A percentile compares a stretch with the other conserved stretches of the same genome.
phyloP scores from a whole-genome alignment of 1,139 yeast species.

The Candida sanyaensis region DNA sequence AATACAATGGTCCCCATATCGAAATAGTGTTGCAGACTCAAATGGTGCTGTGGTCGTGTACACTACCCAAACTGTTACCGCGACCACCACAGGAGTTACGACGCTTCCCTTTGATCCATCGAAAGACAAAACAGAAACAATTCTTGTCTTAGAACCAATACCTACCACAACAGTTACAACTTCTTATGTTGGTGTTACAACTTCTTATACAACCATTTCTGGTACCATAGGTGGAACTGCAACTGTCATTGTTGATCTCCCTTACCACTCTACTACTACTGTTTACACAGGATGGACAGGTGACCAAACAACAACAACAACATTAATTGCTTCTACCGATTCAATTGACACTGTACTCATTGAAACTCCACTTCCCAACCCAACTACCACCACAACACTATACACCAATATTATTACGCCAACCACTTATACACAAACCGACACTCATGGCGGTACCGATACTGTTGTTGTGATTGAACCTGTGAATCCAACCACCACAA shows the following conservation, averaged over 20 bases:
- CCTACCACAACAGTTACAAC: slow-evolving; percentile 21
- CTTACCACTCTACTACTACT: slow-evolving; percentile 15
- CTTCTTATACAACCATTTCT: slow-evolving; percentile 15
- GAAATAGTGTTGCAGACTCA: slow-evolving; percentile 17
- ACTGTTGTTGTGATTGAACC: slow-evolving; percentile 20
- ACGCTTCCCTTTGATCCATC: slow-evolving; percentile 19
- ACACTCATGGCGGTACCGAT: slow-evolving; percentile 11
- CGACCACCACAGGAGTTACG: slow-evolving; percentile 20
- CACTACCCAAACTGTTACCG: slow-evolving; percentile 27
- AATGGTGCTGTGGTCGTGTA: slow-evolving; percentile 22
- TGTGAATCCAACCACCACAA: too few species aligned
- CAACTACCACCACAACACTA: slow-evolving; percentile 13
- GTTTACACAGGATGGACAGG: slow-evolving; percentile 17
- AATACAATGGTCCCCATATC: slow-evolving; percentile 12
- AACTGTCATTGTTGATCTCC: slow-evolving; percentile 16
- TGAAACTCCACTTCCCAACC: slow-evolving; percentile 18
- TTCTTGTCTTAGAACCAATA: slow-evolving; percentile 19
- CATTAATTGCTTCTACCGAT: slow-evolving; percentile 11
- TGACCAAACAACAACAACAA: slow-evolving; percentile 9
- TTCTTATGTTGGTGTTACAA: slow-evolving; percentile 17
- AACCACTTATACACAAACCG: slow-evolving; percentile 13
- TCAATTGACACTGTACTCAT: slow-evolving; percentile 20
- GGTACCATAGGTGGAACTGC: slow-evolving; percentile 18
- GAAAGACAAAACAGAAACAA: slow-evolving; percentile 17
- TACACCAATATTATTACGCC: slow-evolving; percentile 13